Base-by-base conservation (phyloP, 495 filamentous ascomycete species). In the Talaromyces nanjingensis region DNA sequence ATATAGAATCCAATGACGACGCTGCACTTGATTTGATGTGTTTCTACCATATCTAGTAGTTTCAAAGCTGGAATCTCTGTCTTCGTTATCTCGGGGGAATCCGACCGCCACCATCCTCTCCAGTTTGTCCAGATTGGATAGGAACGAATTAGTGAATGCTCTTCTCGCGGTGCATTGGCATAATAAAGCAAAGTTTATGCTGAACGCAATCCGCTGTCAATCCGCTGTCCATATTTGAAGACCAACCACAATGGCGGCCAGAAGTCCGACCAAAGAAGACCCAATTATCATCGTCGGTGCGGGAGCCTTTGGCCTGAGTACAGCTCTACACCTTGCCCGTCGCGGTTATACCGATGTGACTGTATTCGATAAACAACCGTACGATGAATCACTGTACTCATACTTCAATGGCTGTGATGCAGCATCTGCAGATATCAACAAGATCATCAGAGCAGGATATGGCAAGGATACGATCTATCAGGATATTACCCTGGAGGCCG, bases 201-300 rank as follows among this genome's bases (percentile, higher is more conserved):
- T 34, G 9, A 8, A 2, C 33, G 9, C 33, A 34, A 34, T 34
- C 12, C 45, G 9, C 45, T 57, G 22, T 57, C 27, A 34, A 11
- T 11, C 33, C 9, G 9, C 33, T 34, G 33, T 34, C 33, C 33
- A 11, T 11, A 11, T 9, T 34, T 34, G 33, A 34, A 34, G 7
- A 34, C 33, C 54, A 37, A 57, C 4, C 54, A 57, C 9, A 57
- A 57, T 57, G 54, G 3, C 24, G 25, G 3, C 24, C 54, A 57
- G 54, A 29, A 57, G 20, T 57, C 54, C 31, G 27, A 52, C 1
- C 33, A 70, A 71, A 64, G 63, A 68, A 25, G 68, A 72, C 2
- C 72, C 71, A 29, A 76, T 79, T 42, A 64, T 75, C 42, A 75
- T 81, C 57, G 66, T 81, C 37, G 79, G 79, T 5, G 77, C 77